phyloP scores from a whole-genome alignment of 495 filamentous ascomycete species.

The Daldinia vernicosa region DNA sequence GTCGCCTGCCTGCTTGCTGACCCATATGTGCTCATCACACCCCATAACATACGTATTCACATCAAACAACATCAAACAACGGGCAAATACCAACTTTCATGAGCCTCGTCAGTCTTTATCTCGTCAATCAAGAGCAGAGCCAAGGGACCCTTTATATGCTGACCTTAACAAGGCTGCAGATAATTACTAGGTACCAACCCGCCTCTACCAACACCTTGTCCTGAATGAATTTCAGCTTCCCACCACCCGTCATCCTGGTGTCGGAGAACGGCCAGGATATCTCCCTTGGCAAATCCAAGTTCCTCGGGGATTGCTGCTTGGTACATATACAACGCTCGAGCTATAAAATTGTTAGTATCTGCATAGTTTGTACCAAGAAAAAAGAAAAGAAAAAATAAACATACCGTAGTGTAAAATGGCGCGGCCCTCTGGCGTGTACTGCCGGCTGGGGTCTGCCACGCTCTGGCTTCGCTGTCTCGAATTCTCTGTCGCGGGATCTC shows the following conservation, averaged over 20 bases:
- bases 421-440: constrained; percentile 85
- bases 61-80: background rate
- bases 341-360: constrained; percentile 57
- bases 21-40: constrained; percentile 24
- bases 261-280: constrained; percentile 85
- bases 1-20: constrained; percentile 15
- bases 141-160: background rate
- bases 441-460: constrained; percentile 72
- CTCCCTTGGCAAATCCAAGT: constrained; percentile 91
- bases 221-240: constrained; percentile 92
- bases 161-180: constrained; percentile 73
- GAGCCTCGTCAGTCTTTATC: constrained; percentile 34
- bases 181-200: constrained; percentile 98
- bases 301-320: constrained; percentile 94
- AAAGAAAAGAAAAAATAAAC: constrained; percentile 45
- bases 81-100: constrained; percentile 18
- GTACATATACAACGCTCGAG: constrained; percentile 93
- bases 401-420: constrained; percentile 92
- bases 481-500: constrained; percentile 53
- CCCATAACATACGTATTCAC: constrained; percentile 17
- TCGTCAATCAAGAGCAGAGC: constrained; percentile 27
- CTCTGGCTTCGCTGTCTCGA: constrained; percentile 81
- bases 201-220: constrained; percentile 66
- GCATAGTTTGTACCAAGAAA: background rate
- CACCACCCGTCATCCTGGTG: constrained; percentile 99